Percentiles rank a stretch among this genome's conserved stretches.
These are phyloP conservation scores for Orbilia ellipsospora DNA, from an alignment of 2,329 filamentous ascomycete species.

Conservation along the genomic window DNA sequence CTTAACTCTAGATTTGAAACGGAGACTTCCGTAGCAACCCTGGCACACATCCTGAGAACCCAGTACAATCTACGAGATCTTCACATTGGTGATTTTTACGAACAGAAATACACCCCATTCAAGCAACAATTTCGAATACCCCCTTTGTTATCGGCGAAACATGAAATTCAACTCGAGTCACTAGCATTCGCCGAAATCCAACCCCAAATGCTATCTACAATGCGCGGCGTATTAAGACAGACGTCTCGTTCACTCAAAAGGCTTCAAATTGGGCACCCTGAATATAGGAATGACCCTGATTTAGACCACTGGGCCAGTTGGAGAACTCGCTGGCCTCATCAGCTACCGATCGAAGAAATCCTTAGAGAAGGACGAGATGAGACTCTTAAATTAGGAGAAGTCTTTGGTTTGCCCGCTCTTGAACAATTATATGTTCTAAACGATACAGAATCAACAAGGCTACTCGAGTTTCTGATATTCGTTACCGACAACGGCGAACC, in stretches of 20 bases:
- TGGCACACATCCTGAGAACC: background rate
- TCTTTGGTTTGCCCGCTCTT: background rate
- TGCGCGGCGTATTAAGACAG: constrained; percentile 1
- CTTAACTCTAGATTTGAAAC: constrained; percentile 14
- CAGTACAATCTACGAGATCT: constrained; percentile 19
- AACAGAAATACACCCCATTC: background rate
- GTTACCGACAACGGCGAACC: background rate
- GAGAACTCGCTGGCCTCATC: constrained; percentile 3
- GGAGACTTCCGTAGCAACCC: constrained; percentile 13
- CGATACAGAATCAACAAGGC: constrained; percentile 12
- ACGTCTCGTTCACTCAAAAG: background rate
- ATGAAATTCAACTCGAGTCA: background rate
- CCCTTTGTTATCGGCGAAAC: background rate
- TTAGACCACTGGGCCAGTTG: constrained; percentile 14
- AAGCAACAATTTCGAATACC: background rate
- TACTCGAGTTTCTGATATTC: constrained; percentile 13
- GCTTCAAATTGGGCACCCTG: constrained; percentile 9
- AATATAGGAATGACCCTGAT: constrained; percentile 8
- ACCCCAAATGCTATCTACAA: background rate
- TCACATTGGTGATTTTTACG: constrained; percentile 18
- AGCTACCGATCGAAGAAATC: background rate
- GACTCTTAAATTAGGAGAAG: no score
- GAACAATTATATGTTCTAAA: constrained; percentile 27
- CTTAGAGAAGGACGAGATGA: background rate
- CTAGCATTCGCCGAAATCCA: constrained; percentile 13